Evolutionary conservation across 2,329 filamentous ascomycete genomes (phyloP), one percentile per base, ranked within the genome.

Genomic region (Lasiodiplodia sp.): DNA sequence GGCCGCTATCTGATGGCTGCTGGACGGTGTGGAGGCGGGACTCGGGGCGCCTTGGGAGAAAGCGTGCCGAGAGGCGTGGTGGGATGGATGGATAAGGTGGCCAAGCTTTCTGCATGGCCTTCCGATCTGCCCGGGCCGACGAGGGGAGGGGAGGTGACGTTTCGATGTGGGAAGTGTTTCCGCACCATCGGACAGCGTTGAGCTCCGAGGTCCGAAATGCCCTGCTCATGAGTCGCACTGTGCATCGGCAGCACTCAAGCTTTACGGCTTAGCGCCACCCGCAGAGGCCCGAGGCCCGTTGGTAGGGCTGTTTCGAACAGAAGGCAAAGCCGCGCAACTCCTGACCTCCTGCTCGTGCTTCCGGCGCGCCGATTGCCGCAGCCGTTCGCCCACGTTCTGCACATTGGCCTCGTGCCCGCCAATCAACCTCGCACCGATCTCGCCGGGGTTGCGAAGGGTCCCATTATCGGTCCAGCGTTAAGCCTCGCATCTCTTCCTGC

Each of bases 261-360:
- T 52, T 63, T 63, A 7, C 23, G 60, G 60, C 58, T 63, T 63
- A 63, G 60, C 47, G 44, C 60, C 60, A 38, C 60, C 12, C 40
- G 28, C 28, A 28, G 28, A 28, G 28, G 5, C 28, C 28, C 12
- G 18, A n/a, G 11, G 40, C 58, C 40, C 40, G 21, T 28, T 28
- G 58, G 16, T 63, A 52, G 25, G 28, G 60, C 47, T 52, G 60
- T 38, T 52, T 64, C 60, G 31, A 51, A 34, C 40, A 23, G 16
- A 44, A 16, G 37, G 38, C 56, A 60, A 38, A 60, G 57, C 38
- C 57, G 58, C 38, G 25, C 58, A 52, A 23, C 60, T 64, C 44
- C 40, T 37, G 31, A 49, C 23, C 31, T 52, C 60, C 21, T 37
- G 47, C 58, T 28, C 44, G 58, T 44, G 38, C 60, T 47, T 11